Base-by-base conservation (phyloP, 371 early-diverging fungal species). In the Enteropsectra breve region DNA sequence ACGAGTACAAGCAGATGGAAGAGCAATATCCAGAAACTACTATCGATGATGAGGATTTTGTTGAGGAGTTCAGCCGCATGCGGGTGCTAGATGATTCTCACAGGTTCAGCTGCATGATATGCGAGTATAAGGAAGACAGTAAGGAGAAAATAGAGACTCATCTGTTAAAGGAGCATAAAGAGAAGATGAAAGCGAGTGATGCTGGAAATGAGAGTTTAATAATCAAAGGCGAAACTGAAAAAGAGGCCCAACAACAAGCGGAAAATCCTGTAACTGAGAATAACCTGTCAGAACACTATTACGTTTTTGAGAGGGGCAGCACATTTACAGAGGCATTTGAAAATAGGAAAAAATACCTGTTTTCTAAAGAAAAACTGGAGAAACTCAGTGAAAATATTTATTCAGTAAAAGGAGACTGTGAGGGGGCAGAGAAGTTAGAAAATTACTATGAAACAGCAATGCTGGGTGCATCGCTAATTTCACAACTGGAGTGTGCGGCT, bases 41-140 rank as follows among this genome's bases (percentile, higher is more conserved):
- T 15, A 24, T 59, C 4, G 64, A 69, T 48, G 68, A 73, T 45
- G 37, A 62, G 3, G 79, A 79, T 52, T 52, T 72, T 58, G 79
- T 64, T 1, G 79, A 79, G n/a, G 79, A 79, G 49, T 71, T 73
- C 57, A 59, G 55, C 37, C 66, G 58, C 49, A 37, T 70, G 18
- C 66, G 64, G 66, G 59, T 64, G n/a, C 40, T 56, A 38, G 33
- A 63, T 4, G 55, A 68, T 11, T 50, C 24, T 8, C 36, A 18
- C 2, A 30, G 21, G 0, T 66, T 38, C 32, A 38, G 24, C 0
- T 79, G 79, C 53, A 47, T 53, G 21, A 26, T 60, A 43, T 79
- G 79, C 63, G 63, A 66, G 30, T 54, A 23, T 43, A 46, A 56
- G 33, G 69, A 71, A 56, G 68, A 66, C 1, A 34, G 47, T 15